phyloP scores from a whole-genome alignment of 1,139 yeast species.

The Candida labiduridarum region DNA sequence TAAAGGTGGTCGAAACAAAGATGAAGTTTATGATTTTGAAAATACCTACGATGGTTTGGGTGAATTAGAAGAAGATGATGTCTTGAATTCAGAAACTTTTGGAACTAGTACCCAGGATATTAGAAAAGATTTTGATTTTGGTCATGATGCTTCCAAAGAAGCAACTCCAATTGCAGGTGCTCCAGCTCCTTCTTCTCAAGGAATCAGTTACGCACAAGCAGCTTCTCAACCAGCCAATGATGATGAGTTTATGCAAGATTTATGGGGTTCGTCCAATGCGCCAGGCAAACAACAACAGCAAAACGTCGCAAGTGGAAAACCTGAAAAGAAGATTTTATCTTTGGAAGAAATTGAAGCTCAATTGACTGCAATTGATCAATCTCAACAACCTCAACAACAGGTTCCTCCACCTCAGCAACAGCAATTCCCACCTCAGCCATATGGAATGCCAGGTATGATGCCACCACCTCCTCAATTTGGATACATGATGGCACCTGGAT shows the following conservation, averaged over 20 bases:
- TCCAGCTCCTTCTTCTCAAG: slow-evolving; percentile 28
- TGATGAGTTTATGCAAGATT: slow-evolving; percentile 53
- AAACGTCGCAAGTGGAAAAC: slow-evolving; percentile 12
- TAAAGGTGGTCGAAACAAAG: slow-evolving; percentile 16
- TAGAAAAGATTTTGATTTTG: slow-evolving; percentile 79
- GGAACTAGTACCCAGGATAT: slow-evolving; percentile 57
- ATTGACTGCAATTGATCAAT: slow-evolving; percentile 51
- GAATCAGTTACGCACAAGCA: slow-evolving; percentile 62
- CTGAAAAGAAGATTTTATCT: slow-evolving; percentile 56
- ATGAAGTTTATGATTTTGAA: slow-evolving; percentile 66
- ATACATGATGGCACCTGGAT: slow-evolving; percentile 45
- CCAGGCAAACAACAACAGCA: slow-evolving; percentile 23
- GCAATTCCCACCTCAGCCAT: slow-evolving; percentile 28
- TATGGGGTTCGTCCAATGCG: slow-evolving; percentile 48
- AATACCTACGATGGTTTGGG: slow-evolving; percentile 85
- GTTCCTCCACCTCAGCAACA: slow-evolving; percentile 21
- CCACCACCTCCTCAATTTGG: slow-evolving; percentile 41
- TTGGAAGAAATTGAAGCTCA: slow-evolving; percentile 80
- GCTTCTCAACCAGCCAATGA: slow-evolving; percentile 44
- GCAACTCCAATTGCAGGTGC: slow-evolving; percentile 18
- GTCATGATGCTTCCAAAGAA: slow-evolving; percentile 34
- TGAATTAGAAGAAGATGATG: slow-evolving; percentile 76
- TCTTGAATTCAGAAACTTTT: slow-evolving; percentile 85
- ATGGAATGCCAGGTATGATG: slow-evolving; percentile 43
- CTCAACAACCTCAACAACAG: slow-evolving; percentile 24